These are phyloP conservation scores for Lactarius psammicola DNA, from an alignment of 768 basidiomycete genomes.

Conservation along the genomic window DNA sequence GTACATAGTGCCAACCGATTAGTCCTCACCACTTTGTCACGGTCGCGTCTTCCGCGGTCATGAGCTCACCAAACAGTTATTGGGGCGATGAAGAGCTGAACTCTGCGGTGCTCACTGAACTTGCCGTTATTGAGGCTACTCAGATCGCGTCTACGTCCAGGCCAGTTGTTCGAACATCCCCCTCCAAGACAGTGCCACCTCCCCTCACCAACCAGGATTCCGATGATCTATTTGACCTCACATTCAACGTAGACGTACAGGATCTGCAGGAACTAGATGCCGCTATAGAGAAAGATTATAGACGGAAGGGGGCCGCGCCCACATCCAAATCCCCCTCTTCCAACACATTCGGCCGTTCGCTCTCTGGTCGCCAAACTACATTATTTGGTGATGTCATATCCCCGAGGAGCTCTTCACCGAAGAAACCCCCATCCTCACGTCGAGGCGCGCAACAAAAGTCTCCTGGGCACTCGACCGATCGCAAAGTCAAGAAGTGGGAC, in stretches of 20 bases:
- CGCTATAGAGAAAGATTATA: slow-evolving; percentile 49
- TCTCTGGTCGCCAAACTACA: slow-evolving; percentile 58
- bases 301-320: slow-evolving; percentile 38
- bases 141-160: slow-evolving; percentile 35
- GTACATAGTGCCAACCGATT: neutral
- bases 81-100: slow-evolving; percentile 61
- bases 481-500: slow-evolving; percentile 86
- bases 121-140: slow-evolving; percentile 71
- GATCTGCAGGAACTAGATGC: slow-evolving; percentile 56
- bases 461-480: slow-evolving; percentile 45
- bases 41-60: slow-evolving; percentile 32
- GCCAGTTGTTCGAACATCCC: slow-evolving; percentile 28
- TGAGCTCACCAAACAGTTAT: slow-evolving; percentile 73
- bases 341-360: slow-evolving; percentile 29
- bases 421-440: slow-evolving; percentile 8
- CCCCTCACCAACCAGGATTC: slow-evolving; percentile 42
- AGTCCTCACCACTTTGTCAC: neutral
- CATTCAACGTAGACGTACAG: slow-evolving; percentile 53
- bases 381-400: slow-evolving; percentile 61
- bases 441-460: slow-evolving; percentile 18
- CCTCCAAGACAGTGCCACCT: slow-evolving; percentile 18
- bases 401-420: slow-evolving; percentile 35
- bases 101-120: slow-evolving; percentile 54
- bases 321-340: slow-evolving; percentile 39
- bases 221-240: slow-evolving; percentile 38